Percentiles rank a stretch among this genome's conserved stretches.
phyloP scores from a whole-genome alignment of 345 rosid species.

The Salix arbutifolia region DNA sequence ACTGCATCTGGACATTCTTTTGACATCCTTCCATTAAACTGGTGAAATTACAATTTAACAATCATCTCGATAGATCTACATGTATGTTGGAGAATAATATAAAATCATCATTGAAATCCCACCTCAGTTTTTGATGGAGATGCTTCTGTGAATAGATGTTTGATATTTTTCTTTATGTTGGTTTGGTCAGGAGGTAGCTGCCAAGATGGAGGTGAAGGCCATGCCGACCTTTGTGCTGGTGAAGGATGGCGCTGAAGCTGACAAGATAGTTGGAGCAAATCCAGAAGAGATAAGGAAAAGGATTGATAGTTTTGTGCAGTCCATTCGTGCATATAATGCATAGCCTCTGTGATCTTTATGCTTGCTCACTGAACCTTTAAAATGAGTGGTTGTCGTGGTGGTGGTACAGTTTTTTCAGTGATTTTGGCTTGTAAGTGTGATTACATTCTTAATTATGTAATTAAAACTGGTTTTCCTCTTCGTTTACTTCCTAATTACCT shows the following conservation, averaged over 20 bases:
- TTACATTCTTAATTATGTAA: neutral
- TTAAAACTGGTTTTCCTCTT: neutral
- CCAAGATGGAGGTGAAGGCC: constrained; percentile 66
- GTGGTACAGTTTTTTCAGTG: neutral
- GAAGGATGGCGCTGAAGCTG: constrained; percentile 54
- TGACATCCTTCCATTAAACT: too few species aligned
- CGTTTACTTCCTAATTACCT: too few species aligned
- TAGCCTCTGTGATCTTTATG: neutral
- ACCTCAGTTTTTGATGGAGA: too few species aligned
- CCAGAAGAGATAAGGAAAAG: constrained; percentile 85
- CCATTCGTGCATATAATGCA: constrained; percentile 37
- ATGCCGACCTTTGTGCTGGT: constrained; percentile 87
- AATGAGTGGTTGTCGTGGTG: constrained; percentile 10
- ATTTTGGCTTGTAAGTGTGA: neutral
- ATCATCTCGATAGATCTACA: too few species aligned
- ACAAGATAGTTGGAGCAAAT: constrained; percentile 86
- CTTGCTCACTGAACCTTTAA: constrained; percentile 1
- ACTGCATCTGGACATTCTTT: too few species aligned
- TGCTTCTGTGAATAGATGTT: neutral
- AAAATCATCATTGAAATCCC: too few species aligned
- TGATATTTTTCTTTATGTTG: constrained; percentile 6
- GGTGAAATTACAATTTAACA: neutral
- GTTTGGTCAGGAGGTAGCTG: constrained; percentile 63
- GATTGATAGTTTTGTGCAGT: constrained; percentile 57
- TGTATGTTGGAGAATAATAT: too few species aligned